A percentile compares a stretch with the other conserved stretches of the same genome.
Evolutionary conservation across 768 basidiomycete species (phyloP).

Genomic region (Boletus bicolor): DNA sequence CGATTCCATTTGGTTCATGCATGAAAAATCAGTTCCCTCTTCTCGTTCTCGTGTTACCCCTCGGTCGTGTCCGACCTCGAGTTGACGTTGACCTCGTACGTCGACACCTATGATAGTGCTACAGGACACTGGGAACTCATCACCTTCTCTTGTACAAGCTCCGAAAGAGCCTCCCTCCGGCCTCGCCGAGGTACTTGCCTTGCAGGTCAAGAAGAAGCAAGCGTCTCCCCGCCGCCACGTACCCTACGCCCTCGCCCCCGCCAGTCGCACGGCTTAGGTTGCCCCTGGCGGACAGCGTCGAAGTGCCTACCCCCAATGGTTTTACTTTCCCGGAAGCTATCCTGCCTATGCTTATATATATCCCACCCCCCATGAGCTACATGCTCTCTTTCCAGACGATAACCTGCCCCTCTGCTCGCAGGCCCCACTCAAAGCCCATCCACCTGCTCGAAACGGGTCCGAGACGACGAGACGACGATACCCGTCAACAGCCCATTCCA

Average conservation of each 20-base stretch:
- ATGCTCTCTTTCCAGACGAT: conserved; percentile 28
- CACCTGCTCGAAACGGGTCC: conserved; percentile 8
- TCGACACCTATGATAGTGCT: conserved; percentile 56
- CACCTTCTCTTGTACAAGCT: conserved; percentile 56
- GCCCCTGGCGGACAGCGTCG: conserved; percentile 20
- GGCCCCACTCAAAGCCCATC: conserved; percentile 13
- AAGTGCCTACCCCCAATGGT: conserved; percentile 28
- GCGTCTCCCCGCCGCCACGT: not conserved
- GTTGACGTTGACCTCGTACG: conserved; percentile 29
- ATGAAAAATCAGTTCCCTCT: conserved; percentile 60
- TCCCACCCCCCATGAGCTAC: conserved; percentile 25
- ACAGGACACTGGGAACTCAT: conserved; percentile 65
- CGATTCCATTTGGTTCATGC: conserved; percentile 56
- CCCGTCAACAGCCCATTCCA: conserved; percentile 18
- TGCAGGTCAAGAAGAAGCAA: conserved; percentile 34
- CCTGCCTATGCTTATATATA: conserved; percentile 28
- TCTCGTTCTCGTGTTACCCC: conserved; percentile 40
- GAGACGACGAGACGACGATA: conserved; percentile 18
- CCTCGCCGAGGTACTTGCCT: conserved; percentile 52
- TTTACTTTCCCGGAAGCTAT: conserved; percentile 28
- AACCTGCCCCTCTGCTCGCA: conserved; percentile 21
- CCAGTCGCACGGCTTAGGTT: conserved; percentile 24
- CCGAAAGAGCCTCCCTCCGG: conserved; percentile 55
- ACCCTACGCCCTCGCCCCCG: too few species aligned
- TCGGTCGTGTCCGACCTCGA: conserved; percentile 52